Base-by-base conservation (phyloP, 2,329 filamentous ascomycete species). In the Dendrostoma leiphaemia region DNA sequence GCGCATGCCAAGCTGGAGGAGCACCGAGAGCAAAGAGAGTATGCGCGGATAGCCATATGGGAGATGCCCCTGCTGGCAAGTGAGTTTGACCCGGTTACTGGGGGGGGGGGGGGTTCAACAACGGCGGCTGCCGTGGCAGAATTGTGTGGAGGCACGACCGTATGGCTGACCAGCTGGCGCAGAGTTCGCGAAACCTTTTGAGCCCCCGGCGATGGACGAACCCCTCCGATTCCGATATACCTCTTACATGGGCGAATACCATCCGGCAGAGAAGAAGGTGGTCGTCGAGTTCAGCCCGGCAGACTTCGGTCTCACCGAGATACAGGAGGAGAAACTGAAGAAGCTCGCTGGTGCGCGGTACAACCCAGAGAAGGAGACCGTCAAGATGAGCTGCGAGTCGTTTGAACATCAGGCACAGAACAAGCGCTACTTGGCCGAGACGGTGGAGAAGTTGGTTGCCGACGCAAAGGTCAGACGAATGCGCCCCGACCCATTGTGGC, bases 221-320 rank as follows among this genome's bases (percentile, higher is more conserved):
- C 84, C 91, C 43, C 83, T 99, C 54, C 88, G 93, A 64, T 99
- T 97, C 84, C 88, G 94, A 65, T 97, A 96, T 77, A 99, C 94
- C 15, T 92, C 88, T 34, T 97, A 97, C 74, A 88, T 99, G 81
- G 93, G 93, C 64, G 94, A 97, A 73, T 78, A 83, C 53, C 95
- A 99, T 74, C 93, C 94, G 0, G 91, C 93, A 3, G 85, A 91
- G 72, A 86, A 85, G 68, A 99, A 99, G 78, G 92, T 99, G 19
- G 92, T 97, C 12, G 85, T 97, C 52, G 90, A 97, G 69, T 96
- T 97, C 73, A 84, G 80, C 60, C 86, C 89, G 15, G 72, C 73
- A 53, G 91, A 96, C 72, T 74, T 97, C 58, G 74, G 80, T 57
- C 80, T 96, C 51, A 85, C 81, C 23, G 74, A 82, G 15, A 71